Base-by-base conservation (phyloP, 768 basidiomycete species). In the Lanmaoa pseudosensibilis region DNA sequence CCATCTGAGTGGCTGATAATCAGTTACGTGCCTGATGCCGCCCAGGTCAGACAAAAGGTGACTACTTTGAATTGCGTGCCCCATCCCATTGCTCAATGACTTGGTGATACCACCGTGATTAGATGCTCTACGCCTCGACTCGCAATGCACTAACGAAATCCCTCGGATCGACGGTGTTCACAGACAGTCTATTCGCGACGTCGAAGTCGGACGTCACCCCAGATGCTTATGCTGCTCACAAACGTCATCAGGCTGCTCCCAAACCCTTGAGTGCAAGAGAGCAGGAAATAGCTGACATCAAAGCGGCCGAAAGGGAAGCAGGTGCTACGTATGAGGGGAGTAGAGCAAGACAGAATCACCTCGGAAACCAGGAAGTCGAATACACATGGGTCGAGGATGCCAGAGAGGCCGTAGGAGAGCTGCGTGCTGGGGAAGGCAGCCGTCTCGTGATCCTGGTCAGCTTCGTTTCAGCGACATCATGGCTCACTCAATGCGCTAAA, bases 71-170 rank as follows among this genome's bases (percentile, higher is more conserved):
- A 40, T 39, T 4, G 33, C n/a, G 16, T 25, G 36, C 1, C 18
- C 12, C 8, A n/a, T 38, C 40, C 13, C 41, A 23, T 48, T 15
- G 11, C 52, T 52, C 13, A 19, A 46, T 21, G 41, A 45, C 45
- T 46, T 37, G 41, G 47, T 38, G 27, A 43, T 30, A n/a, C 36
- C 50, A 2, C 5, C 23, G 11, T 51, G 30, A 39, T 9, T 36
- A 94, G 91, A 95, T 94, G 92, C 77, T 95, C 34, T 94, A 94
- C 71, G 91, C 93, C 21, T 87, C 92, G 4, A 86, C 87, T 1
- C 84, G 91, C 43, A 77, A 78, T 23, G 78, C 85, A 18, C 78
- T 94, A 21, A 78, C 85, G 30, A 91, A 83, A 69, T 76, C 80
- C n/a, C 78, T 95, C 4, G 91, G 91, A 43, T 86, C 92, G 3